These are phyloP conservation scores for Calendula officinalis DNA, from an alignment of 129 eudicot genomes.

Conservation along the genomic window DNA sequence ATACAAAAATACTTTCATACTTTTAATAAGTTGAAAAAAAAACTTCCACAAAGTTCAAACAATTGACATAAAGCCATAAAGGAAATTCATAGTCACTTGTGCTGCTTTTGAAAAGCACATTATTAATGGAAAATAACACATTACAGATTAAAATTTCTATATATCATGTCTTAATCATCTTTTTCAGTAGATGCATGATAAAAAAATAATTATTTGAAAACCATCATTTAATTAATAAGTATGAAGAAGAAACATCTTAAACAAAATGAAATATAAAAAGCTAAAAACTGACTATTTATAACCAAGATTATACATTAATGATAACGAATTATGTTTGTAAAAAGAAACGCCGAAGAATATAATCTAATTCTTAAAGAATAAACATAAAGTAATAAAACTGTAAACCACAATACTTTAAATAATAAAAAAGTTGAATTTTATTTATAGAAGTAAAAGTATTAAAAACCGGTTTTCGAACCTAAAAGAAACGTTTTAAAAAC, in stretches of 20 bases:
- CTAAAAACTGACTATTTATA: too few relatives aligned
- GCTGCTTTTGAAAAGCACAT: constrained; percentile 6
- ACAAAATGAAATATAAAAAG: too few relatives aligned
- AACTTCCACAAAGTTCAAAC: constrained; percentile 2
- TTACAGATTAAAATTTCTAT: background rate
- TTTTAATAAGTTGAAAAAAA: background rate
- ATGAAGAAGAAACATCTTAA: too few relatives aligned
- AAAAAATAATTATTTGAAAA: too few relatives aligned
- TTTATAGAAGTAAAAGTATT: background rate
- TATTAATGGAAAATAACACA: background rate
- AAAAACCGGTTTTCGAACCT: too few relatives aligned
- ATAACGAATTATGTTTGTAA: background rate
- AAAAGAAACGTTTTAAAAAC: too few relatives aligned
- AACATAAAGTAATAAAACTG: background rate
- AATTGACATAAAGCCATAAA: background rate
- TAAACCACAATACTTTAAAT: background rate
- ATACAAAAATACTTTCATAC: background rate
- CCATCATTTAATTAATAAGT: too few relatives aligned
- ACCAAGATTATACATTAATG: background rate
- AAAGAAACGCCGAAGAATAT: background rate
- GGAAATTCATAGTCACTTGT: constrained; percentile 3
- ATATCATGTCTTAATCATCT: background rate
- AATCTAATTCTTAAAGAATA: background rate
- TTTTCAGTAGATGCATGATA: too few relatives aligned
- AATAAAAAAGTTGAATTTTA: background rate